Conservation (phyloP, 108 stramenopile species). For the Nannochloropsis gaditana region DNA sequence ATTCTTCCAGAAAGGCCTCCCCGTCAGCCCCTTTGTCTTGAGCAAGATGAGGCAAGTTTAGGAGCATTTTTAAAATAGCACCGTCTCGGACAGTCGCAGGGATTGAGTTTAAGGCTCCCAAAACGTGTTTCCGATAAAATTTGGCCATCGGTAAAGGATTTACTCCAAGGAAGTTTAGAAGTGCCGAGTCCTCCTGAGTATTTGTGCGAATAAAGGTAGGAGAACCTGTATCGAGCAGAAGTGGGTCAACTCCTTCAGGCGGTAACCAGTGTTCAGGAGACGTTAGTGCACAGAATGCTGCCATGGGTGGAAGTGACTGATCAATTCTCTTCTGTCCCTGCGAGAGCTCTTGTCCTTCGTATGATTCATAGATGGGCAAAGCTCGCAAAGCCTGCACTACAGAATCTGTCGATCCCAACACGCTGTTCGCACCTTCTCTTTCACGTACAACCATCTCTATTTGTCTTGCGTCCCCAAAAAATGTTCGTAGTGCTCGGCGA, state of each 20-base stretch:
- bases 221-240: neutral
- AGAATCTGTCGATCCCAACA: neutral
- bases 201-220: neutral
- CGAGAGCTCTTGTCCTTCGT: neutral
- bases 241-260: neutral
- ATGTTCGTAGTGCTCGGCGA: constrained; percentile 8
- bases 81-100: neutral
- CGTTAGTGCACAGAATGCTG: neutral
- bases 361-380: constrained; percentile 1
- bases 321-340: neutral
- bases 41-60: neutral
- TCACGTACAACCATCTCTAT: neutral
- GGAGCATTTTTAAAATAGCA: neutral
- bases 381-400: neutral
- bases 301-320: neutral
- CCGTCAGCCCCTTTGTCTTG: neutral
- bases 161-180: neutral
- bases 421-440: neutral
- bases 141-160: neutral
- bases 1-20: neutral
- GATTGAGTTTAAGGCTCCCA: neutral
- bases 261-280: neutral
- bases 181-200: neutral
- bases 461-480: neutral
- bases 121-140: constrained; percentile 7